Percentiles rank a stretch among this genome's conserved stretches.
Evolutionary conservation across 202 grass and related monocot species (phyloP).

Genomic region (Eragrostis tef): DNA sequence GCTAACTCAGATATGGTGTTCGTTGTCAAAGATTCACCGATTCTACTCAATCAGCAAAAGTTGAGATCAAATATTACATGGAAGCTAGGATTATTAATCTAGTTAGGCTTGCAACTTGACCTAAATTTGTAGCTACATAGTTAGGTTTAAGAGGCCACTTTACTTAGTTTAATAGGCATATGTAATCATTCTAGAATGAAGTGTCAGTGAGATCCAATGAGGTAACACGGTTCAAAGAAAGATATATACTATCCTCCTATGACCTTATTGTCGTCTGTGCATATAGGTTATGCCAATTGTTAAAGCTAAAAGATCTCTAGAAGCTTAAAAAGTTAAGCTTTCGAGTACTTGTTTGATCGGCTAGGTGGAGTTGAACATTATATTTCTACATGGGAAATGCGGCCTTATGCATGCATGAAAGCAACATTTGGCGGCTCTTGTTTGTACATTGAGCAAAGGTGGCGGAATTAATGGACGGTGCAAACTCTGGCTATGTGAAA

Average conservation of each 20-base stretch:
- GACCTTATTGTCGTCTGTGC: constrained; percentile 27
- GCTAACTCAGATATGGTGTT: constrained; percentile 45
- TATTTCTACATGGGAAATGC: constrained; percentile 38
- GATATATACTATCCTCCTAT: constrained; percentile 24
- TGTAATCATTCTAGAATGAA: constrained; percentile 31
- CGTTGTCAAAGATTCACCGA: constrained; percentile 52
- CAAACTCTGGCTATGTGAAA: too few relatives aligned
- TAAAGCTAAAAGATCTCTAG: constrained; percentile 55
- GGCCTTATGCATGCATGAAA: constrained; percentile 45
- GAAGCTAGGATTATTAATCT: constrained; percentile 27
- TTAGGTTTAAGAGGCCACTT: constrained; percentile 48
- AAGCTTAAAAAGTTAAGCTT: constrained; percentile 45
- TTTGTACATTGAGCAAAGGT: constrained; percentile 38
- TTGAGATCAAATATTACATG: constrained; percentile 24
- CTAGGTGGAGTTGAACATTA: constrained; percentile 17
- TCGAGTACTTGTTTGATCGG: constrained; percentile 35
- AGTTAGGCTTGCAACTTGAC: constrained; percentile 46
- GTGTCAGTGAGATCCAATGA: constrained; percentile 52
- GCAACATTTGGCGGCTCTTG: constrained; percentile 41
- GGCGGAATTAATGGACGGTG: constrained; percentile 36
- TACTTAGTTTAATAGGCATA: constrained; percentile 18
- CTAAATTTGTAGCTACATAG: constrained; percentile 36
- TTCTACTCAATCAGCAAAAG: constrained; percentile 51
- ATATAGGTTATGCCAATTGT: constrained; percentile 34
- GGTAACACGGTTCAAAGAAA: constrained; percentile 24